Evolutionary conservation across 352 stramenopile genomes (phyloP).

Genomic region (Lagenidium giganteum): DNA sequence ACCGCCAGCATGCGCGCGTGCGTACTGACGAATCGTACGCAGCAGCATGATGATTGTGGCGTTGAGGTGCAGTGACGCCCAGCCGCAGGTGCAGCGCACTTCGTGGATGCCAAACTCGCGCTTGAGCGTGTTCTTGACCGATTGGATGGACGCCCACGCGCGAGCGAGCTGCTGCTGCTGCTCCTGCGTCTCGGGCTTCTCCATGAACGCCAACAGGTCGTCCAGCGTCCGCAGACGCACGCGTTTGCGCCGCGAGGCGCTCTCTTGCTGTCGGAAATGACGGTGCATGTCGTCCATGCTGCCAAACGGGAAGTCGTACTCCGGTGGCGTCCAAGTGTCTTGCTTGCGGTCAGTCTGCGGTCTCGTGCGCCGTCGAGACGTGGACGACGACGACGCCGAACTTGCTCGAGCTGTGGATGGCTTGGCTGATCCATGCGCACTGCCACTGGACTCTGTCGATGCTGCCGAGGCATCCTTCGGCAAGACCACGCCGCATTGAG

Average conservation of each 20-base stretch:
- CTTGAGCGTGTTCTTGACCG: constrained; percentile 33
- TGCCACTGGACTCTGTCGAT: constrained; percentile 1
- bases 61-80: constrained; percentile 57
- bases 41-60: constrained; percentile 52
- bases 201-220: constrained; percentile 35
- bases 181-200: constrained; percentile 24
- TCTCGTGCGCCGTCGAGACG: constrained; percentile 21
- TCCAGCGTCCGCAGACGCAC: constrained; percentile 29
- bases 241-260: constrained; percentile 10
- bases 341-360: not conserved
- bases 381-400: too few species aligned
- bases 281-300: not conserved
- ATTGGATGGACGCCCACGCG: constrained; percentile 55
- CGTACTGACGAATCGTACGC: constrained; percentile 49
- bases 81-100: constrained; percentile 44
- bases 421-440: too few species aligned
- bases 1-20: constrained; percentile 17
- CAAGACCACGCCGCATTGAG: constrained; percentile 40
- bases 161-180: constrained; percentile 31
- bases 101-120: constrained; percentile 48
- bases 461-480: not conserved
- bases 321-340: constrained; percentile 7
- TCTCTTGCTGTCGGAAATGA: too few species aligned
- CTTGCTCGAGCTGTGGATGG: too few species aligned
- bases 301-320: not conserved